These are phyloP conservation scores for Blastobotrys petasosporus DNA, from an alignment of 1,139 yeast genomes.

Conservation along the genomic window DNA sequence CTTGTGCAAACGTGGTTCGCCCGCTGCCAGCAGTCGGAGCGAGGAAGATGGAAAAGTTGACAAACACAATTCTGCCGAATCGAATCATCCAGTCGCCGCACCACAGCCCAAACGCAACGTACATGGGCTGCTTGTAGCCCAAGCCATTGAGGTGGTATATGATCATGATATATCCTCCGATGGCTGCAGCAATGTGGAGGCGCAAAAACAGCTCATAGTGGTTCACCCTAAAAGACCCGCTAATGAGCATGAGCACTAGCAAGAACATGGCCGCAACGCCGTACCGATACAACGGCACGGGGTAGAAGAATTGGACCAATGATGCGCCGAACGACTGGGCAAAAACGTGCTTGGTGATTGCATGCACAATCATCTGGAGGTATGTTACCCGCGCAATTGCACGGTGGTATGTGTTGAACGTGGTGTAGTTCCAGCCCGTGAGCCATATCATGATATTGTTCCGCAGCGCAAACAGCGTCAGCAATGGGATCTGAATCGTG, in stretches of 20 bases:
- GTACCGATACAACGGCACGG: slow-evolving; percentile 38
- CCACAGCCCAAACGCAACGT: slow-evolving; percentile 40
- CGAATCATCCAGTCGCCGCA: slow-evolving; percentile 39
- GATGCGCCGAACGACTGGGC: slow-evolving; percentile 33
- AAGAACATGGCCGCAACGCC: slow-evolving; percentile 54
- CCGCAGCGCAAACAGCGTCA: slow-evolving; percentile 55
- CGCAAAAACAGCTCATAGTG: slow-evolving; percentile 45
- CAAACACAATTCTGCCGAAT: slow-evolving; percentile 33
- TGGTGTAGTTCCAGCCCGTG: slow-evolving; percentile 58
- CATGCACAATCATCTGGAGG: slow-evolving; percentile 40
- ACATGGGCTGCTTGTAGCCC: slow-evolving; percentile 44
- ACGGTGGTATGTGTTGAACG: slow-evolving; percentile 54
- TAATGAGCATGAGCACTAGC: slow-evolving; percentile 43
- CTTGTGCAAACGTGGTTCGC: slow-evolving; percentile 35
- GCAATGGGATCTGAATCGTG: slow-evolving; percentile 50
- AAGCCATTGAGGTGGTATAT: slow-evolving; percentile 45
- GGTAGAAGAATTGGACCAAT: slow-evolving; percentile 31
- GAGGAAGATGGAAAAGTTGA: slow-evolving; percentile 37
- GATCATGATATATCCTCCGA: slow-evolving; percentile 42
- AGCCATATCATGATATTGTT: slow-evolving; percentile 51
- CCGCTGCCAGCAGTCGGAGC: slow-evolving; percentile 28
- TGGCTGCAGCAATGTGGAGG: slow-evolving; percentile 40
- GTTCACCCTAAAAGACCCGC: slow-evolving; percentile 45
- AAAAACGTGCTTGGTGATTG: slow-evolving; percentile 35
- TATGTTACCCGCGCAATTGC: slow-evolving; percentile 52